phyloP scores from a whole-genome alignment of 1,139 yeast genomes.

The Pichia sp. region DNA sequence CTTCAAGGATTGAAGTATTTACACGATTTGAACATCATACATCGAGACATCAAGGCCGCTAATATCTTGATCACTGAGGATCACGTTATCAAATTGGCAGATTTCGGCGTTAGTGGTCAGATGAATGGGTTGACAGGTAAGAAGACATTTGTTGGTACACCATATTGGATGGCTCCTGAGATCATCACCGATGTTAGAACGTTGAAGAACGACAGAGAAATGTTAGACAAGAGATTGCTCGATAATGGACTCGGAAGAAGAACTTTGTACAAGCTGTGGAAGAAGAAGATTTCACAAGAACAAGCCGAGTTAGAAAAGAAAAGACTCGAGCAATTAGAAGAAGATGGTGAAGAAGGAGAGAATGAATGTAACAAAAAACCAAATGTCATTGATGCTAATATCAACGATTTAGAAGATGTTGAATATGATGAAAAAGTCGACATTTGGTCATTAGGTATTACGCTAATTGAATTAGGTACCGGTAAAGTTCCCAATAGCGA shows the following conservation, averaged over 20 bases:
- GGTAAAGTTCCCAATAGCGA: conserved; percentile 74
- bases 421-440: conserved; percentile 83
- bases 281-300: conserved; percentile 8
- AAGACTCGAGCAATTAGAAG: no score
- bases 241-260: conserved; percentile 13
- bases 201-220: conserved; percentile 11
- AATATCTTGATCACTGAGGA: conserved; percentile 64
- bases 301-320: neutral
- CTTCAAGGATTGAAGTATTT: conserved; percentile 66
- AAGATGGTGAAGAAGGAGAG: neutral
- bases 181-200: conserved; percentile 42
- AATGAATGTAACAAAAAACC: neutral
- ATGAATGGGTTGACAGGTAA: conserved; percentile 58
- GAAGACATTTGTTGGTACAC: conserved; percentile 85
- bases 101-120: conserved; percentile 87
- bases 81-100: conserved; percentile 73
- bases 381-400: neutral
- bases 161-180: conserved; percentile 96
- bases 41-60: conserved; percentile 83
- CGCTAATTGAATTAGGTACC: conserved; percentile 69
- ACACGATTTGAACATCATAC: conserved; percentile 71
- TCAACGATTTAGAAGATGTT: conserved; percentile 20
- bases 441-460: conserved; percentile 87
- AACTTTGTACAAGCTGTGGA: conserved; percentile 18
- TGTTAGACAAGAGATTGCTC: conserved; percentile 12